Evolutionary conservation across 2,329 filamentous ascomycete genomes (phyloP).

Genomic region (Bimuria novae-zelandiae): DNA sequence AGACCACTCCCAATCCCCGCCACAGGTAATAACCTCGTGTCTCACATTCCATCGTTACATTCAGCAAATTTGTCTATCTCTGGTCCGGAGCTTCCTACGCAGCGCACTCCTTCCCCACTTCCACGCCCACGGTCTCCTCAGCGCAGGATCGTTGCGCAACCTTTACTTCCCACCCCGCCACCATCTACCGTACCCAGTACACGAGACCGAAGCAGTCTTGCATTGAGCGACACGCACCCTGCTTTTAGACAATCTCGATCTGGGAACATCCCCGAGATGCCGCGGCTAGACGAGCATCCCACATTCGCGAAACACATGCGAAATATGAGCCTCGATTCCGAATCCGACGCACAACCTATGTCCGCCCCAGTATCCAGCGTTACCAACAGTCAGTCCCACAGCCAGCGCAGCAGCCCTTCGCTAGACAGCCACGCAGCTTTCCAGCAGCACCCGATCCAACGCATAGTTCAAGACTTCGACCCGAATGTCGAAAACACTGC

Average conservation of each 20-base stretch:
- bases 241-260: slow-evolving; percentile 18
- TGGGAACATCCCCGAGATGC: slow-evolving; percentile 17
- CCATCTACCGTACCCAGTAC: slow-evolving; percentile 32
- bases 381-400: slow-evolving; percentile 3
- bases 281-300: slow-evolving; percentile 25
- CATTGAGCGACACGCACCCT: slow-evolving; percentile 33
- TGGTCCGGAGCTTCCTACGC: slow-evolving; percentile 26
- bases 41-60: slow-evolving; percentile 35
- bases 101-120: slow-evolving; percentile 21
- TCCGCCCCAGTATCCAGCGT: neutral
- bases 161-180: slow-evolving; percentile 38
- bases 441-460: slow-evolving; percentile 41
- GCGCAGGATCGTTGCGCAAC: slow-evolving; percentile 31
- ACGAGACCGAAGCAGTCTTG: slow-evolving; percentile 29
- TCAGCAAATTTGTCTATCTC: slow-evolving; percentile 24
- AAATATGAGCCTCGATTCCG: neutral
- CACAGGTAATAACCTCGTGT: slow-evolving; percentile 31
- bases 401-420: slow-evolving; percentile 13
- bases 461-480: slow-evolving; percentile 33
- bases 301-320: slow-evolving; percentile 19
- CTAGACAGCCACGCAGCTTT: slow-evolving; percentile 22
- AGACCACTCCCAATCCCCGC: slow-evolving; percentile 24
- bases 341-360: neutral
- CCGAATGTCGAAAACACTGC: slow-evolving; percentile 58
- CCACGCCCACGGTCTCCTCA: slow-evolving; percentile 21